A percentile compares a stretch with the other conserved stretches of the same genome.
These are phyloP conservation scores for Penicillium coprophilum DNA, from an alignment of 495 filamentous ascomycete species.

Conservation along the genomic window DNA sequence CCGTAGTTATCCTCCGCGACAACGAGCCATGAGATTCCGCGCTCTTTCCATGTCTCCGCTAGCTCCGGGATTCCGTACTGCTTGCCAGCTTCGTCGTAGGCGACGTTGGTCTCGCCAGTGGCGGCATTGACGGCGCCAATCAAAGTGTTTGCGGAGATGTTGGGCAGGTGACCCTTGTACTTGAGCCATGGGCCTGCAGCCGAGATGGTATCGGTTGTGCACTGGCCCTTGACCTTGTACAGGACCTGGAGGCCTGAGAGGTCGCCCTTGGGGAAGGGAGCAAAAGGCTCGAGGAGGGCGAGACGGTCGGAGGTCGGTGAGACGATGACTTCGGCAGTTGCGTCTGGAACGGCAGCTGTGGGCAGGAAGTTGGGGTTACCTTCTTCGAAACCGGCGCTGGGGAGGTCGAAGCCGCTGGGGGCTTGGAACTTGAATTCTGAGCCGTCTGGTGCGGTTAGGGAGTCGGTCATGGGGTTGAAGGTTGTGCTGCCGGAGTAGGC, in stretches of 20 bases:
- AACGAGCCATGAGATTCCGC: conserved; percentile 75
- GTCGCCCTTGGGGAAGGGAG: conserved; percentile 74
- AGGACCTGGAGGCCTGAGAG: conserved; percentile 68
- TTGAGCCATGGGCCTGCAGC: conserved; percentile 97
- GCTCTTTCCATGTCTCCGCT: conserved; percentile 73
- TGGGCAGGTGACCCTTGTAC: conserved; percentile 98
- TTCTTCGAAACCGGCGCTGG: conserved; percentile 70
- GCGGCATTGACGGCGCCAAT: conserved; percentile 91
- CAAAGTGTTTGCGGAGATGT: conserved; percentile 94
- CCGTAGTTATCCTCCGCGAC: conserved; percentile 98
- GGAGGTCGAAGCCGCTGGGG: conserved; percentile 75
- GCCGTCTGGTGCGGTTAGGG: conserved; percentile 76
- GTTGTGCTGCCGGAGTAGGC: conserved; percentile 87
- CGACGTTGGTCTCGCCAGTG: conserved; percentile 87
- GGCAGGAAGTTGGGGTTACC: conserved; percentile 78
- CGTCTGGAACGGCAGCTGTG: conserved; percentile 64
- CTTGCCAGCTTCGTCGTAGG: conserved; percentile 76
- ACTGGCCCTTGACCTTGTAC: conserved; percentile 94
- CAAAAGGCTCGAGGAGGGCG: conserved; percentile 87
- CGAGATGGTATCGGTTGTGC: conserved; percentile 98
- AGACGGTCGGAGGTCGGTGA: conserved; percentile 84
- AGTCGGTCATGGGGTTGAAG: conserved; percentile 94
- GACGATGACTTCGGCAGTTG: conserved; percentile 59
- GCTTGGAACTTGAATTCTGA: conserved; percentile 81
- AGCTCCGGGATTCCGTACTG: conserved; percentile 74